These are phyloP conservation scores for Phialocephala sp. DNA, from an alignment of 2,329 filamentous ascomycete genomes.

Conservation along the genomic window DNA sequence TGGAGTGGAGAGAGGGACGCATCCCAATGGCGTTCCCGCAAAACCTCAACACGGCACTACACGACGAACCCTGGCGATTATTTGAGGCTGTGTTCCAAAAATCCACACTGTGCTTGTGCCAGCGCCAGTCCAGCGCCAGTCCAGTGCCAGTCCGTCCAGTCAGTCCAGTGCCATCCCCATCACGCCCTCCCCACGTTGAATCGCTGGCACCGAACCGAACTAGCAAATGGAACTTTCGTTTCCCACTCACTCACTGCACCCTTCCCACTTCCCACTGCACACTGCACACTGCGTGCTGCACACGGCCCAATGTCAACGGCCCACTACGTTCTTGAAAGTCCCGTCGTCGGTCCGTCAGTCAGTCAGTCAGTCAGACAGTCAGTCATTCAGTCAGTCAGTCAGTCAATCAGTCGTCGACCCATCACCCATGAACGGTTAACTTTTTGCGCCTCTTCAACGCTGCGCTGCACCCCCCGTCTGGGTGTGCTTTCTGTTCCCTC, in stretches of 20 bases:
- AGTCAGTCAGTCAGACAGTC: neutral
- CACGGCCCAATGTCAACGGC: no score
- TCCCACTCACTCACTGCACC: no score
- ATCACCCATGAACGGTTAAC: neutral
- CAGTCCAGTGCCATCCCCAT: no score
- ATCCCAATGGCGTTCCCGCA: neutral
- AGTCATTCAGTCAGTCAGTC: neutral
- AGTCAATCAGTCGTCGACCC: neutral
- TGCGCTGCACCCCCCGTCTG: neutral
- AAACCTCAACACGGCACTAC: conserved; percentile 3
- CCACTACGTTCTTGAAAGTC: no score
- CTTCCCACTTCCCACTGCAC: no score
- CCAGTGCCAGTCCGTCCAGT: no score
- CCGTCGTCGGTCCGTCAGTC: no score
- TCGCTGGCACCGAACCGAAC: neutral
- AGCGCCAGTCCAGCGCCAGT: no score
- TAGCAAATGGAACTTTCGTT: no score
- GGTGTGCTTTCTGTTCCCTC: no score
- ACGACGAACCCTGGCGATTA: neutral
- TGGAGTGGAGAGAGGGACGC: neutral
- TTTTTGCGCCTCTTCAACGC: conserved; percentile 1
- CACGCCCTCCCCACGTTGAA: conserved; percentile 4
- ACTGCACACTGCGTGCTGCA: no score
- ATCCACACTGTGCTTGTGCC: no score
- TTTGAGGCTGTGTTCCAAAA: conserved; percentile 2